Evolutionary conservation across 2,329 filamentous ascomycete genomes (phyloP).

Genomic region (Aureobasidium melanogenum): DNA sequence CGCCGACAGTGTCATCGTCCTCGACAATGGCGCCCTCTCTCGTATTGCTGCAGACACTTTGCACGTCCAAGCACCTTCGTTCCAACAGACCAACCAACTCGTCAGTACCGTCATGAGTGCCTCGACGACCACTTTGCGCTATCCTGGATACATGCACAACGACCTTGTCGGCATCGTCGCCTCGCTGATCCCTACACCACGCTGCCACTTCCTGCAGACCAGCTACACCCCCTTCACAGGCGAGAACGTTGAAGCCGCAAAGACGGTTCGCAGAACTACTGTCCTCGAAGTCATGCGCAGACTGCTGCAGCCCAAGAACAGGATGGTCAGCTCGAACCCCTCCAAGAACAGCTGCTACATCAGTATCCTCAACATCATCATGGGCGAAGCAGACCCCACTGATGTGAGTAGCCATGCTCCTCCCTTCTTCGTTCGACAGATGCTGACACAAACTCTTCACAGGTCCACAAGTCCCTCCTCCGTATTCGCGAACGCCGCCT

Average conservation of each 20-base stretch:
- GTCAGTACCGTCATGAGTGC: constrained; percentile 97
- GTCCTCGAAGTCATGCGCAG: constrained; percentile 96
- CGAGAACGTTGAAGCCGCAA: constrained; percentile 91
- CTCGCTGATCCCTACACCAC: constrained; percentile 88
- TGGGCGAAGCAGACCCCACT: constrained; percentile 94
- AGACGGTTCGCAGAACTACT: constrained; percentile 95
- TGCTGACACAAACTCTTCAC: neutral
- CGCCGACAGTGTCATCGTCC: constrained; percentile 91
- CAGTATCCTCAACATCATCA: constrained; percentile 96
- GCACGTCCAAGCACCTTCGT: constrained; percentile 90
- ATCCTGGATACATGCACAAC: constrained; percentile 99
- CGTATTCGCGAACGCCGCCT: constrained; percentile 89
- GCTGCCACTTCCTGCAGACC: constrained; percentile 97
- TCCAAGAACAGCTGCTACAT: constrained; percentile 99
- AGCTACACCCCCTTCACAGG: constrained; percentile 97
- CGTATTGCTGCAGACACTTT: constrained; percentile 90
- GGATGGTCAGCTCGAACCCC: constrained; percentile 94
- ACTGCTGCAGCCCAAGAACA: constrained; percentile 92
- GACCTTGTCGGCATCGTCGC: constrained; percentile 95
- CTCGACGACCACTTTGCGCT: constrained; percentile 89
- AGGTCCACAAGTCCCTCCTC: constrained; percentile 90
- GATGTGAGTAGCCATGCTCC: constrained; percentile 47
- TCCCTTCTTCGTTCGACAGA: neutral
- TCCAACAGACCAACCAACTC: constrained; percentile 94
- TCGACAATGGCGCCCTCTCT: constrained; percentile 90